Percentiles rank a stretch among this genome's conserved stretches.
Conservation (phyloP, 2,329 filamentous ascomycete species). For the Setomelanomma holmii region DNA sequence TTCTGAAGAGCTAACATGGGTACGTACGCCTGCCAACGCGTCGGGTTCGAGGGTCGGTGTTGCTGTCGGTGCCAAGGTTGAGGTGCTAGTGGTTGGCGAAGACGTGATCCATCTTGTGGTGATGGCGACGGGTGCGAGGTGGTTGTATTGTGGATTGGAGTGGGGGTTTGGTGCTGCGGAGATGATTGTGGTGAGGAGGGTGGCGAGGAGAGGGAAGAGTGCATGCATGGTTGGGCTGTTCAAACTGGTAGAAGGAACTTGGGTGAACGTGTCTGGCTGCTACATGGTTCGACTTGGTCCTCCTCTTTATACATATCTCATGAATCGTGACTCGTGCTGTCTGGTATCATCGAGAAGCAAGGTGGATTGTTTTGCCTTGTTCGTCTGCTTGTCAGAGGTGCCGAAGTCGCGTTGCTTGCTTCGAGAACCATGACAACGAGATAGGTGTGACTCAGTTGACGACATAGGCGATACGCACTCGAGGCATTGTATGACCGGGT, state of each 20-base stretch:
- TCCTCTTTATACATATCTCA: neutral
- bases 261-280: too few relatives aligned
- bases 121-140: neutral
- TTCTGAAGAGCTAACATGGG: neutral
- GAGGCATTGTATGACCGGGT: slow-evolving; percentile 14
- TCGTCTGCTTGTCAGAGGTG: slow-evolving; percentile 2
- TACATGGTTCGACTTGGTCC: neutral
- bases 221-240: slow-evolving; percentile 12
- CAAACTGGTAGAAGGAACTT: too few relatives aligned
- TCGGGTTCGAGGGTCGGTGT: neutral
- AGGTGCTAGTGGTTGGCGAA: slow-evolving; percentile 5
- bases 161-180: neutral
- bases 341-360: slow-evolving; percentile 4
- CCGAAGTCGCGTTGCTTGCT: slow-evolving; percentile 5
- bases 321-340: neutral
- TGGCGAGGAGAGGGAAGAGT: slow-evolving; percentile 8
- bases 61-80: neutral
- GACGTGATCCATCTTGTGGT: neutral
- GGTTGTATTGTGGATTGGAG: neutral
- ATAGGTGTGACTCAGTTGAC: slow-evolving; percentile 12
- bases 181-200: slow-evolving; percentile 5
- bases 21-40: slow-evolving; percentile 5
- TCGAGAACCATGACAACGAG: slow-evolving; percentile 6
- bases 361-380: slow-evolving; percentile 5
- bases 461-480: too few relatives aligned